Evolutionary conservation across 192 early-diverging fungal genomes (phyloP).

Genomic region (Gamsiella multidivaricata): DNA sequence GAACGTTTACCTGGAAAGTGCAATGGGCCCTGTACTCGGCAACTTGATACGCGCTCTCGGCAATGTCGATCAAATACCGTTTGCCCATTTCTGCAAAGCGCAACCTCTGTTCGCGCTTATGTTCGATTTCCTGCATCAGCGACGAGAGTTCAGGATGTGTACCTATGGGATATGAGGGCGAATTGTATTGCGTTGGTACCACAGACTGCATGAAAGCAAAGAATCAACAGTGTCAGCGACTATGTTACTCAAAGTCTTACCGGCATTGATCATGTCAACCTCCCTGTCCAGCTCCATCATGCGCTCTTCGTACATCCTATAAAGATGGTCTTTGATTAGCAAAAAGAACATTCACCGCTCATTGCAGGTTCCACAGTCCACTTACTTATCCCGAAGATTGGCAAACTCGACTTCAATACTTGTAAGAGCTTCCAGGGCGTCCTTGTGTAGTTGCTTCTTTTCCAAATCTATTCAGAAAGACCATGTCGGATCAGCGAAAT

Average conservation of each 20-base stretch:
- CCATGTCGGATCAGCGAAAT: background rate
- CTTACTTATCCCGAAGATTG: conserved; percentile 64
- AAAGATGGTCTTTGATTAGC: too few relatives aligned
- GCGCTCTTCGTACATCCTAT: conserved; percentile 68
- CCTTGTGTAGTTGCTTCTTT: conserved; percentile 59
- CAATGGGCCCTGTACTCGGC: conserved; percentile 61
- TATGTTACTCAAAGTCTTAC: conserved; percentile 25
- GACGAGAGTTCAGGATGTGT: conserved; percentile 64
- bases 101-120: conserved; percentile 59
- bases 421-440: conserved; percentile 62
- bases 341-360: background rate
- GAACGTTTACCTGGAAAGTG: conserved; percentile 44
- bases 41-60: conserved; percentile 52
- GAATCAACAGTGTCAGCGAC: background rate
- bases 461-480: conserved; percentile 45
- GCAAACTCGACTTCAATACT: conserved; percentile 70
- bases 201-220: conserved; percentile 4
- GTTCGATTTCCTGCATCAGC: conserved; percentile 64
- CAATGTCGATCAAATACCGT: conserved; percentile 56
- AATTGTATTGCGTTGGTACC: too few relatives aligned
- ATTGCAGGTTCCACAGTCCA: background rate
- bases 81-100: conserved; percentile 58
- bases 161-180: conserved; percentile 24
- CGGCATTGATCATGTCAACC: conserved; percentile 62
- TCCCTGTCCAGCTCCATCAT: conserved; percentile 63